phyloP scores from a whole-genome alignment of 2,329 filamentous ascomycete species.

The Xylaria sp. region DNA sequence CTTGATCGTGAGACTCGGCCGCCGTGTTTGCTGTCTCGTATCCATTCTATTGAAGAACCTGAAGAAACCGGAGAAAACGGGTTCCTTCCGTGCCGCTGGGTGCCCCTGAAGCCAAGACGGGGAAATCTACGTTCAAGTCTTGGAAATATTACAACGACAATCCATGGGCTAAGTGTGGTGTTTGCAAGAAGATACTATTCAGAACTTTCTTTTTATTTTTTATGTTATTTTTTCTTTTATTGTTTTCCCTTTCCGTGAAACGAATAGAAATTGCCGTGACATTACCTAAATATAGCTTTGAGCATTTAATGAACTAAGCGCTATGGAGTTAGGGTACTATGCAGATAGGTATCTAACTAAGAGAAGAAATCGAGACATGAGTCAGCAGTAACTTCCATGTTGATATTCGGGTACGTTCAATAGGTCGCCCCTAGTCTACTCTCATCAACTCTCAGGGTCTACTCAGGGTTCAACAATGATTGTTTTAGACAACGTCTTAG shows the following conservation, averaged over 20 bases:
- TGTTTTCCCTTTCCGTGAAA: no score
- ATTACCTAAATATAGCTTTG: neutral
- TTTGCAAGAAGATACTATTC: neutral
- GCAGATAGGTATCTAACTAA: neutral
- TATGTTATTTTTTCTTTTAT: no score
- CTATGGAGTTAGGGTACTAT: neutral
- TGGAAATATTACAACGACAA: neutral
- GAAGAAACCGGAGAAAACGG: neutral
- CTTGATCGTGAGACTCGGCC: neutral
- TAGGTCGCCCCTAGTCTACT: neutral
- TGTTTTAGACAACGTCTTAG: neutral
- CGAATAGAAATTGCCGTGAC: neutral
- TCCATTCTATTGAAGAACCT: neutral
- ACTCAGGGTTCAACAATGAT: neutral
- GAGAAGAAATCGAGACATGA: neutral
- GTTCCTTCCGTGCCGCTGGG: neutral
- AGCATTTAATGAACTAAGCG: neutral
- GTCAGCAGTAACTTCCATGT: no score
- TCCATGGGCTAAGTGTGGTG: neutral
- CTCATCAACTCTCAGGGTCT: neutral
- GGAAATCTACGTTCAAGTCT: neutral
- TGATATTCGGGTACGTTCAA: no score
- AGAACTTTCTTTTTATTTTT: neutral
- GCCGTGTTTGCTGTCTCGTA: neutral
- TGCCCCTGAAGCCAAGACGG: neutral